Evolutionary conservation across 164 flowering plant species (phyloP).

Genomic region (Chimonanthus praecox): DNA sequence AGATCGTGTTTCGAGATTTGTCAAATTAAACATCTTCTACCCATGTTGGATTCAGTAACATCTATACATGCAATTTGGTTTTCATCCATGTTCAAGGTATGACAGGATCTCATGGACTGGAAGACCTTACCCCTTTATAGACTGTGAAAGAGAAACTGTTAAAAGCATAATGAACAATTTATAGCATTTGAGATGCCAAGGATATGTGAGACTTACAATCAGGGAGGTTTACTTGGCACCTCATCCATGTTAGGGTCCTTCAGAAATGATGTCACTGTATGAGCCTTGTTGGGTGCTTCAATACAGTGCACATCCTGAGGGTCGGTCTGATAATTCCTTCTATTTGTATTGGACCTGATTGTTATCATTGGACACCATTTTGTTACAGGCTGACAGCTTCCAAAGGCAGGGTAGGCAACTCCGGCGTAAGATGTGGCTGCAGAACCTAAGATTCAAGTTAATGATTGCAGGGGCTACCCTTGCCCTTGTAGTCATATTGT

Average conservation of each 20-base stretch:
- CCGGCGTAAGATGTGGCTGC: conserved; percentile 91
- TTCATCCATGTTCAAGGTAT: background rate
- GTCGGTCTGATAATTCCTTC: background rate
- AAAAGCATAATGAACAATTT: background rate
- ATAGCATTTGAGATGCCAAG: background rate
- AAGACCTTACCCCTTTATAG: background rate
- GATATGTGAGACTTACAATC: background rate
- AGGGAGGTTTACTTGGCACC: background rate
- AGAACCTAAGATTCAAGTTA: conserved; percentile 74
- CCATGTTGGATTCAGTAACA: too few relatives aligned
- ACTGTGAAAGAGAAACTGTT: background rate
- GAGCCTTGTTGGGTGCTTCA: background rate
- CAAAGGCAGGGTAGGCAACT: conserved; percentile 97
- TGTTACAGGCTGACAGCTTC: conserved; percentile 83
- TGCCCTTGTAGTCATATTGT: conserved; percentile 48
- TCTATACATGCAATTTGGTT: too few relatives aligned
- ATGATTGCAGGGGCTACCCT: conserved; percentile 59
- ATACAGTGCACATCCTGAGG: background rate
- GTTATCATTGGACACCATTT: background rate
- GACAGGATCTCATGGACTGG: background rate
- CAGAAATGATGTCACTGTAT: background rate
- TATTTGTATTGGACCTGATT: background rate
- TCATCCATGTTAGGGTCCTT: background rate
- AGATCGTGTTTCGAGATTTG: too few relatives aligned
- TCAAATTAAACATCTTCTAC: too few relatives aligned